These are phyloP conservation scores for Entomophthora muscae DNA, from an alignment of 371 early-diverging fungal species.

Conservation along the genomic window DNA sequence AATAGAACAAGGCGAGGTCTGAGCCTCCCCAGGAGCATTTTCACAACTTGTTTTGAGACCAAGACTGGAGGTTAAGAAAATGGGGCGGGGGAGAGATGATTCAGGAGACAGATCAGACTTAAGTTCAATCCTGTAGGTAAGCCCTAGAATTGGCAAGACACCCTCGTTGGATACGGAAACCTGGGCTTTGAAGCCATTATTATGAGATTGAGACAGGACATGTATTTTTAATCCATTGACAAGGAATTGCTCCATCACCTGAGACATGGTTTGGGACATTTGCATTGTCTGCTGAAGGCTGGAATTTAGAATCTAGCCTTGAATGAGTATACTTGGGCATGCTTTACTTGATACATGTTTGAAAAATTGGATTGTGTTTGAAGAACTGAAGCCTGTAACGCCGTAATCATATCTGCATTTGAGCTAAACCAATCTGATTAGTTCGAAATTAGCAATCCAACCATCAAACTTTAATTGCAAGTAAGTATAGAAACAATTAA, in stretches of 20 bases:
- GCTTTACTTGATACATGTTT: background rate
- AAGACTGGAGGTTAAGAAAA: background rate
- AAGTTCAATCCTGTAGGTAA: background rate
- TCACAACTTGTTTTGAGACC: background rate
- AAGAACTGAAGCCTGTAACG: background rate
- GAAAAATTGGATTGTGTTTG: background rate
- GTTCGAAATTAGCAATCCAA: too few relatives aligned
- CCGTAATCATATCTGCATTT: background rate
- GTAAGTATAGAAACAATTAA: too few relatives aligned
- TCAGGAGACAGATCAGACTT: background rate
- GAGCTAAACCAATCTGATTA: background rate
- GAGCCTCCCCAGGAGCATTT: background rate
- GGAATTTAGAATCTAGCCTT: background rate
- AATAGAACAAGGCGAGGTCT: background rate
- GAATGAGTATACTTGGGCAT: background rate
- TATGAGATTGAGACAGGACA: background rate
- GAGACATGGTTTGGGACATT: background rate
- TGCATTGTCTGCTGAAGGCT: background rate
- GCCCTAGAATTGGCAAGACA: background rate
- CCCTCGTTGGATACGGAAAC: background rate
- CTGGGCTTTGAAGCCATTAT: background rate
- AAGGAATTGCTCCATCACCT: background rate
- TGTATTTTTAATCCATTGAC: background rate
- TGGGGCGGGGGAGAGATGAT: background rate
- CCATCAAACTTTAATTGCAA: too few relatives aligned